These are phyloP conservation scores for Trichoderma endophyticum DNA, from an alignment of 2,329 filamentous ascomycete genomes.

Conservation along the genomic window DNA sequence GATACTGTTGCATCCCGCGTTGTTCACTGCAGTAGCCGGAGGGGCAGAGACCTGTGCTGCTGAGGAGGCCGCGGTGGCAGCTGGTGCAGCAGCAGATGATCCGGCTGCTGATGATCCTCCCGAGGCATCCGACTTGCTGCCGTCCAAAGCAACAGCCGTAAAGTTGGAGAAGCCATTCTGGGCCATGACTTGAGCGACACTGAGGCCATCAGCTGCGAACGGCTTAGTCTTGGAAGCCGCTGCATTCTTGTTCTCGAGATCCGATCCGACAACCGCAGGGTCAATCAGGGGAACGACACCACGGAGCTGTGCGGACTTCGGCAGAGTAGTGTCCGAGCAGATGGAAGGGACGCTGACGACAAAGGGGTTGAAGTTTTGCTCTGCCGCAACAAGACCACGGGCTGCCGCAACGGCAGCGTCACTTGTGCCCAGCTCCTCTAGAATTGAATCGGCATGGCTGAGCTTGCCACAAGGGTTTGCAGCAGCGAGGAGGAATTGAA, in stretches of 20 bases:
- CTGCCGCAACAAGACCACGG: conserved; percentile 4
- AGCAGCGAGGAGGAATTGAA: conserved; percentile 6
- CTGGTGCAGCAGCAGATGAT: background rate
- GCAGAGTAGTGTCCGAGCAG: background rate
- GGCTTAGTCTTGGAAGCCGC: background rate
- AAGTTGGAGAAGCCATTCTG: conserved; percentile 11
- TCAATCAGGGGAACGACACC: conserved; percentile 7
- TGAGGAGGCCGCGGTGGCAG: background rate
- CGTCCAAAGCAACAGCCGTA: background rate
- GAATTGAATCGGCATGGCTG: background rate
- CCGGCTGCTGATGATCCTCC: background rate
- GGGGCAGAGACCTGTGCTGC: background rate
- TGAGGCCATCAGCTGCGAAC: background rate
- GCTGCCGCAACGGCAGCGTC: conserved; percentile 4
- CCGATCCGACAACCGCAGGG: conserved; percentile 2
- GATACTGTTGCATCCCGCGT: background rate
- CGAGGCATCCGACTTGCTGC: background rate
- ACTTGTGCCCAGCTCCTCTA: background rate
- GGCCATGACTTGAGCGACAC: conserved; percentile 6
- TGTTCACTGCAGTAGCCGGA: background rate
- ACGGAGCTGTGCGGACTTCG: background rate
- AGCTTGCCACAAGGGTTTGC: conserved; percentile 11
- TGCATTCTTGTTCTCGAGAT: conserved; percentile 7
- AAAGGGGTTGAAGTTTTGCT: conserved; percentile 13
- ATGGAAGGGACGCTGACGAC: conserved; percentile 9